Base-by-base conservation (phyloP, 148 eudicot species). In the Amaranthus cruentus region DNA sequence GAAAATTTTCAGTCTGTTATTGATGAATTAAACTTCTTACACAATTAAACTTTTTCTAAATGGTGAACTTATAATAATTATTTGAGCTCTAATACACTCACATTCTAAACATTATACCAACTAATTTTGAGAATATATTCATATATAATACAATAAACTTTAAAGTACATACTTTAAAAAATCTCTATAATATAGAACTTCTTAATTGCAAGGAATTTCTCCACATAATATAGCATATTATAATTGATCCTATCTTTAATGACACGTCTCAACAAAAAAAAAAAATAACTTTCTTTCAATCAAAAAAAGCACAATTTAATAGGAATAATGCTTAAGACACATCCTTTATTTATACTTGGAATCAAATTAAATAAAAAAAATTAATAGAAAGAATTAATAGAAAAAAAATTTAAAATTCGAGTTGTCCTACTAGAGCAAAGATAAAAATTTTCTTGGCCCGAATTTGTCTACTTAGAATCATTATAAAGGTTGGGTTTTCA, bases 381-480 rank as follows among this genome's bases (percentile, higher is more conserved):
- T 28, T 28, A 28, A 28, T 28, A 28, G 38, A 28, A 28, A 28
- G 2, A 0, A 0, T 28, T 28, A 28, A 28, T 28, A 28, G 38
- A 28, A 28, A 28, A 28, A 71, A 64, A 55, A 28, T 28, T 28
- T 0, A 47, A 55, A 49, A 56, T 4, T 50, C 14, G n/a, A 2
- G 42, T 3, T 60, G 51, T 60, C 58, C 43, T 67, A 47, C 43
- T 4, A 10, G 9, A 5, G 28, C 38, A 74, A 74, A 54, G 50
- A 9, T 46, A 15, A 58, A 58, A 58, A 42, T 28, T 58, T 28
- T 8, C 4, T 59, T 51, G 62, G 38, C 12, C 5, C 61, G 60
- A 70, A 62, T 70, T 71, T 55, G 47, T 62, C n/a, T 14, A 60
- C 5, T 62, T 67, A 54, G 75, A 77, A 71, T 77, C 66, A 68